A percentile compares a stretch with the other conserved stretches of the same genome.
Conservation (phyloP, 2,329 filamentous ascomycete genomes). For the Fusarium illudens region DNA sequence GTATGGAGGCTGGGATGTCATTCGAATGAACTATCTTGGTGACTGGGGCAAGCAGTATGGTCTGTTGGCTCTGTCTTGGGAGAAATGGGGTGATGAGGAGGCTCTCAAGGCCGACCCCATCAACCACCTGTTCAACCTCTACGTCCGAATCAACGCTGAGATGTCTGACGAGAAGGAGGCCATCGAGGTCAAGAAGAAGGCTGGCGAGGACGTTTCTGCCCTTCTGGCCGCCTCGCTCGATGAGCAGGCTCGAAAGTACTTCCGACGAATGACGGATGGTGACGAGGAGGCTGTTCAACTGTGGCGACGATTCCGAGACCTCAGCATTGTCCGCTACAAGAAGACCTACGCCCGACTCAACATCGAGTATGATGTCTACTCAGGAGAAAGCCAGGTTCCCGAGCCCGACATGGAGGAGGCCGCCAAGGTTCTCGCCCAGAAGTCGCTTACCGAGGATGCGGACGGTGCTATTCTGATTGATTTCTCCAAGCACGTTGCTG, state of each 20-base stretch:
- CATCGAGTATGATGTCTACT: conserved; percentile 74
- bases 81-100: conserved; percentile 78
- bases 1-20: conserved; percentile 75
- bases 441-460: conserved; percentile 72
- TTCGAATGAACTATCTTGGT: conserved; percentile 68
- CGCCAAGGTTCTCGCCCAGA: conserved; percentile 69
- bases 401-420: conserved; percentile 72
- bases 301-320: conserved; percentile 72
- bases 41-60: conserved; percentile 46
- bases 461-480: conserved; percentile 78
- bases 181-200: conserved; percentile 65
- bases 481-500: conserved; percentile 72
- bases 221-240: conserved; percentile 68
- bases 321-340: conserved; percentile 73
- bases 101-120: conserved; percentile 77
- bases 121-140: conserved; percentile 83
- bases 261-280: conserved; percentile 75
- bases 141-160: conserved; percentile 78
- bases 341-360: conserved; percentile 75
- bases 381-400: conserved; percentile 77
- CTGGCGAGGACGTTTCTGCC: conserved; percentile 58
- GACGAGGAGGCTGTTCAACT: conserved; percentile 67
- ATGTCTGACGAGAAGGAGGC: conserved; percentile 72
- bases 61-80: conserved; percentile 70
- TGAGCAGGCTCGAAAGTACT: conserved; percentile 77